Evolutionary conservation across 768 basidiomycete genomes (phyloP), one percentile per base, ranked within the genome.

Genomic region (Panaeolus papilionaceus): DNA sequence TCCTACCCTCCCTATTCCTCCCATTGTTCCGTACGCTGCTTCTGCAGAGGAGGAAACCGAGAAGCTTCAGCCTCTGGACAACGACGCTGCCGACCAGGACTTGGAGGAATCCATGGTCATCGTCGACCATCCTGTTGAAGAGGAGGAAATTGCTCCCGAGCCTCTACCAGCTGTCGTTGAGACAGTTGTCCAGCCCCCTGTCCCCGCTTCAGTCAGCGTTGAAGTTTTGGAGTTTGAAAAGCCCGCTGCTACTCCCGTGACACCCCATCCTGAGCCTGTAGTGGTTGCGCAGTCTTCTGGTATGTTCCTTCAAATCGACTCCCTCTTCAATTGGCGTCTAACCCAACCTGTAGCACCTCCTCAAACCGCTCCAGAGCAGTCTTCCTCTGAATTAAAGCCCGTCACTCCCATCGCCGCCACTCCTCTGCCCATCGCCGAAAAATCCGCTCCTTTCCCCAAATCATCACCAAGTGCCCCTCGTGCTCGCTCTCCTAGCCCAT

Each of bases 61-160:
- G 6, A 20, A 23, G 8, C 47, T 23, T 23, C 20, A 49, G 20
- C 8, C 20, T 49, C 47, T 49, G 4, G 54, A 58, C 4, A 37
- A 58, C n/a, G 54, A 28, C 1, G 54, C 16, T 33, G 54, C 11
- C 14, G 54, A 58, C 14, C 54, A 58, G 4, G 54, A 58, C 12
- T 58, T 58, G 12, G 54, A 33, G 14, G 54, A 33, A 18, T 58
- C 54, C 3, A 16, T 58, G 54, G 54, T 58, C 16, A 58, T 58
- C 28, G 54, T 58, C 10, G 28, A 58, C n/a, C 54, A 58, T 16
- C 54, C 54, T 14, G 28, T 12, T 58, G 54, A 58, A 1, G 20
- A 20, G 16, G 28, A 58, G 28, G 54, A 58, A 16, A 1, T 33
- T 23, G 26, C 54, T 4, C 26, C 54, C 33, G 54, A 33, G 6